Conservation (phyloP, 176 grass and related monocot genomes). For the Puya raimondii region DNA sequence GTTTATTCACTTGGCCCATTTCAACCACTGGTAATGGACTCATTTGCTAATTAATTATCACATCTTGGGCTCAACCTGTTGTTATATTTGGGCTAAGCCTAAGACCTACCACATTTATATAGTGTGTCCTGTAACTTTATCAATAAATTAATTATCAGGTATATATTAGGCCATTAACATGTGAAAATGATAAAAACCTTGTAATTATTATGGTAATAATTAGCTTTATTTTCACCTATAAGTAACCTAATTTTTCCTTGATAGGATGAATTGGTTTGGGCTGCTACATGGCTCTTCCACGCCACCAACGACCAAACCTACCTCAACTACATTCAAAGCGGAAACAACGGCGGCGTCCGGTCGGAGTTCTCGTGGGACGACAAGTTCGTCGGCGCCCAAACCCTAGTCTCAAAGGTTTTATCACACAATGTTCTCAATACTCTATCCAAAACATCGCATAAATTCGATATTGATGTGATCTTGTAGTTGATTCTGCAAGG, state of each 20-base stretch:
- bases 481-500: slow-evolving; percentile 41
- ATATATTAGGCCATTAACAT: too few relatives aligned
- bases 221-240: too few relatives aligned
- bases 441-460: not conserved
- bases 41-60: too few relatives aligned
- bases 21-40: too few relatives aligned
- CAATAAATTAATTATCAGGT: too few relatives aligned
- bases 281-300: slow-evolving; percentile 51
- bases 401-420: slow-evolving; percentile 47
- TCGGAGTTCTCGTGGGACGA: slow-evolving; percentile 47
- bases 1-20: too few relatives aligned
- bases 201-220: too few relatives aligned
- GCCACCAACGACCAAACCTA: slow-evolving; percentile 42
- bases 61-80: too few relatives aligned
- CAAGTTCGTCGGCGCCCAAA: slow-evolving; percentile 63
- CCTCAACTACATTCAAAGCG: slow-evolving; percentile 23
- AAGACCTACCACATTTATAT: too few relatives aligned
- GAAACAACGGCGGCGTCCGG: slow-evolving; percentile 27
- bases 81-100: too few relatives aligned
- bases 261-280: slow-evolving; percentile 82
- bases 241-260: not conserved
- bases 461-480: not conserved
- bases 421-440: not conserved
- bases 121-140: too few relatives aligned
- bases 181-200: too few relatives aligned